phyloP scores from a whole-genome alignment of 805 yeast species.

The Kurtzmaniella fragi region DNA sequence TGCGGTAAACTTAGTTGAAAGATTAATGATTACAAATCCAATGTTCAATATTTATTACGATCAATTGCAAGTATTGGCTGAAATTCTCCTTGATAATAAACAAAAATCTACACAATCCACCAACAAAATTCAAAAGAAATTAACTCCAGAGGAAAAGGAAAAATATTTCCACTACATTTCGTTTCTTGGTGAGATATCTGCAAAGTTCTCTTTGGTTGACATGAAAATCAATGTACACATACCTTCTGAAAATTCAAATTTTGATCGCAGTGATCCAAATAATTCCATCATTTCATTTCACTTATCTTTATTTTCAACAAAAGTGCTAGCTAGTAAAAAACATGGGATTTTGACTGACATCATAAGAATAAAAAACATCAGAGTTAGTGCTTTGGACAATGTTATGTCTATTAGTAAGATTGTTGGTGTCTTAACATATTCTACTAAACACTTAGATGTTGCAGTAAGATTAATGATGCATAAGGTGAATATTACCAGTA shows the following conservation, averaged over 20 bases:
- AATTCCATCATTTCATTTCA: constrained; percentile 22
- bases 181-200: constrained; percentile 14
- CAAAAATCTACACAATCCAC: not conserved
- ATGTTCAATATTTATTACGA: constrained; percentile 33
- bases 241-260: constrained; percentile 18
- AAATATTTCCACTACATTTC: constrained; percentile 3
- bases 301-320: constrained; percentile 18
- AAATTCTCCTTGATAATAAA: constrained; percentile 4
- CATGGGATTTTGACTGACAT: constrained; percentile 15
- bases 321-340: constrained; percentile 10
- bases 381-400: constrained; percentile 28
- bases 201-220: constrained; percentile 27
- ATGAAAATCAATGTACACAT: constrained; percentile 22
- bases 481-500: constrained; percentile 24
- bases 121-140: constrained; percentile 5
- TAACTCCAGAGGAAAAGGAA: constrained; percentile 4
- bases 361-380: constrained; percentile 26
- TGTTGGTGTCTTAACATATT: constrained; percentile 20
- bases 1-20: constrained; percentile 1
- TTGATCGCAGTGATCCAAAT: constrained; percentile 19
- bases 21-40: constrained; percentile 28
- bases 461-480: constrained; percentile 21
- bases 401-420: constrained; percentile 20
- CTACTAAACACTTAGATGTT: constrained; percentile 16
- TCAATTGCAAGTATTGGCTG: constrained; percentile 21